Evolutionary conservation across 2,329 filamentous ascomycete species (phyloP), one percentile per base, ranked within the genome.

Genomic region (Akanthomyces uredinophilus): DNA sequence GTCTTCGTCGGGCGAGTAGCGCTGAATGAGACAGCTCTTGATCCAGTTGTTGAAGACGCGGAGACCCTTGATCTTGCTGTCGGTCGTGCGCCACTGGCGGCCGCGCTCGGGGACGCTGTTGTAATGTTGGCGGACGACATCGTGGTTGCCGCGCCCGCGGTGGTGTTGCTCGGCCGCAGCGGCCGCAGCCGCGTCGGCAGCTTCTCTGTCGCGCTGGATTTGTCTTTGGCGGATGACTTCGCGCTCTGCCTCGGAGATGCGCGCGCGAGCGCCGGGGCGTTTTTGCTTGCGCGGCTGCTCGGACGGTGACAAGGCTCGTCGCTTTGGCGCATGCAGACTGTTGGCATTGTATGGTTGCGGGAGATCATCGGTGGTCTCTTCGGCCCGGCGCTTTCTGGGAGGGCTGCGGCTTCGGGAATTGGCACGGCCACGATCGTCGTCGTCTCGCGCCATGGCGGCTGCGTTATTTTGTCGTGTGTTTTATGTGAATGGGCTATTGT

Each of bases 1-100:
- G 64, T 91, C 87, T 73, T 94, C 90, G 66, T 88, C 87, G 0
- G 90, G 90, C 5, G 91, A 92, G 77, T 97, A 98, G 73, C 96
- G 97, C 73, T 98, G 93, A 68, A 99, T 98, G 68, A 98, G 86
- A 55, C 91, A 94, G 72, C 92, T 96, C 81, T 99, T 99, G 77
- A 99, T 85, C 95, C 95, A 99, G 75, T 99, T 99, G 79, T 99
- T 99, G 81, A 96, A 95, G 67, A 90, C 91, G 59, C 95, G 87
- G 59, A 99, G 79, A 0, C 95, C 95, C 77, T 96, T 96, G 79
- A 99, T 99, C 70, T 91, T 89, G 74, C 91, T 96, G 70, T 96
- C 92, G 7, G 92, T 96, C 73, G 90, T 92, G 55, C 95, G 87
- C 94, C 95, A 99, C 70, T 97, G 92, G 60, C 94, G 87, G 14